A percentile compares a stretch with the other conserved stretches of the same genome.
Evolutionary conservation across 805 yeast species (phyloP).

Genomic region (Blastobotrys americana): DNA sequence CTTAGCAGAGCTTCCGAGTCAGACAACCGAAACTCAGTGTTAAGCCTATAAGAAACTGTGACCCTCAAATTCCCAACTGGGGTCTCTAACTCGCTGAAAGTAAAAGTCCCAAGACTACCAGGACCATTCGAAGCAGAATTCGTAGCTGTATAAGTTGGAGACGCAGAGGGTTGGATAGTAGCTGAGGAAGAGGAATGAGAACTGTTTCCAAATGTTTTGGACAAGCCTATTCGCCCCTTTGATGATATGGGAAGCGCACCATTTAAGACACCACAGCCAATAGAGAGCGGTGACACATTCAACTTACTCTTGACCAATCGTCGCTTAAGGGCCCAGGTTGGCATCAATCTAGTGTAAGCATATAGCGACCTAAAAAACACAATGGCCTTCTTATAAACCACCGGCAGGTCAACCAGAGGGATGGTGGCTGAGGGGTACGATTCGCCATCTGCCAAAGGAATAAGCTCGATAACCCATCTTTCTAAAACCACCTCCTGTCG

Average conservation of each 20-base stretch:
- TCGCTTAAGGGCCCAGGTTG: conserved; percentile 55
- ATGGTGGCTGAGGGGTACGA: neutral
- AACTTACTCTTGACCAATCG: conserved; percentile 36
- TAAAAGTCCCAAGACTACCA: conserved; percentile 43
- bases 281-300: conserved; percentile 34
- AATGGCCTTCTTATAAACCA: conserved; percentile 66
- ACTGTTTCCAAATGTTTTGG: conserved; percentile 41
- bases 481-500: conserved; percentile 86
- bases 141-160: conserved; percentile 16
- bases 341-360: conserved; percentile 60
- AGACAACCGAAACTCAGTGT: conserved; percentile 57
- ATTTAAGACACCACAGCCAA: conserved; percentile 57
- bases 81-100: conserved; percentile 65
- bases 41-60: conserved; percentile 72
- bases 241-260: conserved; percentile 74
- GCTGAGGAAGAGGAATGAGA: neutral
- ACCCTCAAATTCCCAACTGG: conserved; percentile 66
- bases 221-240: conserved; percentile 77
- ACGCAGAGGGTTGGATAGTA: conserved; percentile 12
- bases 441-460: neutral
- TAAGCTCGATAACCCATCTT: conserved; percentile 81
- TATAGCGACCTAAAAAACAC: conserved; percentile 67
- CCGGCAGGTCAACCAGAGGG: conserved; percentile 45
- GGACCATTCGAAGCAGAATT: neutral
- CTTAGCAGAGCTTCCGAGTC: conserved; percentile 61